These are phyloP conservation scores for Pyrus hybrid DNA, from an alignment of 331 rosid genomes.

Conservation along the genomic window DNA sequence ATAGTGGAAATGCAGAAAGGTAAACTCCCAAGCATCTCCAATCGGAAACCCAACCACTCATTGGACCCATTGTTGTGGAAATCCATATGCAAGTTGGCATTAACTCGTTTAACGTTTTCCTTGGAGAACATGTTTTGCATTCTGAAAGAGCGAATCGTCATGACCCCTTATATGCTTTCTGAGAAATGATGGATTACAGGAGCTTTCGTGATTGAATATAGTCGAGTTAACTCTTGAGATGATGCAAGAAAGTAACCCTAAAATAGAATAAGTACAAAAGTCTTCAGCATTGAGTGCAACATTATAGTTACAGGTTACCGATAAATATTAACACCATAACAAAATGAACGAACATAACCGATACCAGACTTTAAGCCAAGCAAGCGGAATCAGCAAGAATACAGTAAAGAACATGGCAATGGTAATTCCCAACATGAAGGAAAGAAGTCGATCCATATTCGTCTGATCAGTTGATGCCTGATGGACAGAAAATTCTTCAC, in stretches of 20 bases:
- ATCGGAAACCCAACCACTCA: slow-evolving; percentile 90
- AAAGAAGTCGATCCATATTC: slow-evolving; percentile 58
- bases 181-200: slow-evolving; percentile 94
- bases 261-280: background rate
- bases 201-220: slow-evolving; percentile 81
- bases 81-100: slow-evolving; percentile 69
- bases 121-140: slow-evolving; percentile 38
- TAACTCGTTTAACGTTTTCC: slow-evolving; percentile 62
- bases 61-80: slow-evolving; percentile 82
- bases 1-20: slow-evolving; percentile 57
- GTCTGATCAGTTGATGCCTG: slow-evolving; percentile 88
- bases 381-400: slow-evolving; percentile 68
- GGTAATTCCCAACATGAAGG: slow-evolving; percentile 40
- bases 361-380: slow-evolving; percentile 79
- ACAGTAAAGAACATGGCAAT: slow-evolving; percentile 58
- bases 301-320: background rate
- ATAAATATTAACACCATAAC: background rate
- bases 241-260: slow-evolving; percentile 75
- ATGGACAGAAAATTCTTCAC: background rate
- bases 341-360: slow-evolving; percentile 44
- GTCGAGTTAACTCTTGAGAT: slow-evolving; percentile 77
- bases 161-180: slow-evolving; percentile 78
- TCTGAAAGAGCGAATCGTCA: slow-evolving; percentile 71
- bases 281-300: background rate
- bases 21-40: slow-evolving; percentile 66